phyloP scores from a whole-genome alignment of 139 green algal genomes.

The Coelastrella sp. region DNA sequence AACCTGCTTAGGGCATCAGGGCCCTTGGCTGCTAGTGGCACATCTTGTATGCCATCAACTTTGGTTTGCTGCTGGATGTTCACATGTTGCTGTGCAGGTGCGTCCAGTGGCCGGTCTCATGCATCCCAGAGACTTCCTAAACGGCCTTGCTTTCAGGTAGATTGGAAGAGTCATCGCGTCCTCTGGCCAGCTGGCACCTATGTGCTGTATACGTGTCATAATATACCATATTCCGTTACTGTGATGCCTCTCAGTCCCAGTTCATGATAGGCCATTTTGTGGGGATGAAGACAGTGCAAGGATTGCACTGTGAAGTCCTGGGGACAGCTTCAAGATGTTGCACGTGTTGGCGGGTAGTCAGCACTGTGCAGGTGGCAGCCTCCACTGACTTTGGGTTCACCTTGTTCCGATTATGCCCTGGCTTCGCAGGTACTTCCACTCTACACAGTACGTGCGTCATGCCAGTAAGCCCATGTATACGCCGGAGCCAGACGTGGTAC shows the following conservation, averaged over 20 bases:
- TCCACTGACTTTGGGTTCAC: neutral
- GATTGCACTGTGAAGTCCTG: too few species aligned
- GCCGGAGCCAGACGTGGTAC: constrained; percentile 91
- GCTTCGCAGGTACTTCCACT: constrained; percentile 44
- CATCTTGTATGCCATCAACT: too few species aligned
- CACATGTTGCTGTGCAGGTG: constrained; percentile 70
- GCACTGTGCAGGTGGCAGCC: neutral
- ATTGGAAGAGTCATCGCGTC: neutral
- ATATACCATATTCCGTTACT: neutral
- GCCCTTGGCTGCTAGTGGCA: too few species aligned
- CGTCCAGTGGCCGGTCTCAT: constrained; percentile 91
- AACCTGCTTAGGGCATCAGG: too few species aligned
- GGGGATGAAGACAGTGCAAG: too few species aligned
- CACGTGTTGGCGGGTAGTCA: neutral
- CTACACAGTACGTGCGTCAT: constrained; percentile 84
- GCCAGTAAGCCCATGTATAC: constrained; percentile 86
- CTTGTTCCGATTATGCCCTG: neutral
- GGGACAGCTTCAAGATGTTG: neutral
- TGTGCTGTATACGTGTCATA: neutral
- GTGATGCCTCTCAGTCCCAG: too few species aligned
- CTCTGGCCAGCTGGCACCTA: neutral
- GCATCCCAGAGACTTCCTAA: constrained; percentile 94
- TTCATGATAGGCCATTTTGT: too few species aligned
- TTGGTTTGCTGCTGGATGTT: too few species aligned
- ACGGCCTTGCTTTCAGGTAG: constrained; percentile 90